These are phyloP conservation scores for Rhizoclosmatium hyalinum DNA, from an alignment of 371 early-diverging fungal species.

Conservation along the genomic window DNA sequence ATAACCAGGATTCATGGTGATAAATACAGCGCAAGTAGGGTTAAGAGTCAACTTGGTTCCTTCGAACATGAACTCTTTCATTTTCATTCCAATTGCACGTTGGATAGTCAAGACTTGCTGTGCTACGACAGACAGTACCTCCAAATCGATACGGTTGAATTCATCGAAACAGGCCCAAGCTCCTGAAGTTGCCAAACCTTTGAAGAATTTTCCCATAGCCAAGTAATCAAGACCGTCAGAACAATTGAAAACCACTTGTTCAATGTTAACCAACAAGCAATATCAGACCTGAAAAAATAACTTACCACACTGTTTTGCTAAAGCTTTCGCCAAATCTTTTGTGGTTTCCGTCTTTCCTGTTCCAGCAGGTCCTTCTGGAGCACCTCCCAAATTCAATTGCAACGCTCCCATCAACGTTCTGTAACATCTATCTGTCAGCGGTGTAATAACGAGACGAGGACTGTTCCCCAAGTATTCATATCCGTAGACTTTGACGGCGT, in stretches of 20 bases:
- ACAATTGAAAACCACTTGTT: slow-evolving; percentile 67
- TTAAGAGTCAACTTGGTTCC: slow-evolving; percentile 55
- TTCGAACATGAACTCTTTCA: slow-evolving; percentile 60
- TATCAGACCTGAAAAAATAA: neutral
- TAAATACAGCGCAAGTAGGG: slow-evolving; percentile 63
- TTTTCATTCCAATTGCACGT: slow-evolving; percentile 54
- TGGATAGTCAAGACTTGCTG: slow-evolving; percentile 67
- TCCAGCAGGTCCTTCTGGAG: slow-evolving; percentile 68
- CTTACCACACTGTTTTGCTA: slow-evolving; percentile 64
- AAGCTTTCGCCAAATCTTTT: slow-evolving; percentile 67
- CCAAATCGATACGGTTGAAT: slow-evolving; percentile 69
- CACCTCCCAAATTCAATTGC: slow-evolving; percentile 65
- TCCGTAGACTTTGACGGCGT: slow-evolving; percentile 60
- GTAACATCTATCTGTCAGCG: slow-evolving; percentile 67
- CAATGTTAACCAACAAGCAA: neutral
- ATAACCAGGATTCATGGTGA: slow-evolving; percentile 76
- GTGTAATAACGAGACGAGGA: slow-evolving; percentile 63
- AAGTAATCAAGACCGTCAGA: slow-evolving; percentile 63
- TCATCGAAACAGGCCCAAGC: slow-evolving; percentile 74
- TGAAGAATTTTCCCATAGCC: slow-evolving; percentile 69
- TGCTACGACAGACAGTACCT: slow-evolving; percentile 63
- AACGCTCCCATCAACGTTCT: slow-evolving; percentile 64
- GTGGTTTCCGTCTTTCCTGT: slow-evolving; percentile 73
- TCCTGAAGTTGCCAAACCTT: slow-evolving; percentile 58
- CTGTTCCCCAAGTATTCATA: slow-evolving; percentile 68